Evolutionary conservation across 2,329 filamentous ascomycete species (phyloP), one percentile per base, ranked within the genome.

Genomic region (Aspergillus neotritici): DNA sequence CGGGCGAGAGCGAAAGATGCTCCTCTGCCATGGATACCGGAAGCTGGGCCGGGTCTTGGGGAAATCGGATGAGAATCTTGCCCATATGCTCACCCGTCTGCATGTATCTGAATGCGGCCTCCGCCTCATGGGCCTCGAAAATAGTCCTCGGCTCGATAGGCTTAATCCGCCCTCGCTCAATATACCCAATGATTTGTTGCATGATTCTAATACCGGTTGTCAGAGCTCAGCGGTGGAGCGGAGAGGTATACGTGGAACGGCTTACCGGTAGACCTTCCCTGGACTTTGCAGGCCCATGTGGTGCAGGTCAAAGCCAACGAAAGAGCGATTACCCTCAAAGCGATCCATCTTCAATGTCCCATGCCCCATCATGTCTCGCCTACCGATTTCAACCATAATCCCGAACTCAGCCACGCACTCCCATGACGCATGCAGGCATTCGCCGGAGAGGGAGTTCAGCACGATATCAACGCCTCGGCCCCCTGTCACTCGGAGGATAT

Each of bases 381-480:
- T 62, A 3, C 58, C 58, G 38, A 64, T 49, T 28, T 65, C 60
- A 3, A 65, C 34, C 37, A 66, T 50, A 28, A 39, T 47, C 2
- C 62, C 62, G 37, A 54, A 56, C 5, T 40, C 12, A 2, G 59
- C 58, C 33, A 62, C 42, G 39, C 54, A 60, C 13, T 52, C 35
- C 57, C 60, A 62, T 2, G 56, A 53, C 12, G 41, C 46, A 4
- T 45, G 47, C 2, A 59, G 28, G 5, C 44, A 36, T 10, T 53
- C 52, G 4, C 55, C 55, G 2, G 49, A 37, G 1, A 57, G 46
- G 1, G 47, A 52, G 41, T 58, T 59, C 11, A 60, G 39, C 3
- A 66, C 53, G 1, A 65, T 33, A 46, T 68, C 65, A 14, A 67
- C 62, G 3, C 66, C 66, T 2, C 43, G 31, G 4, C 57, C 57